phyloP scores from a whole-genome alignment of 768 basidiomycete species.

The Tephrocybe sp. region DNA sequence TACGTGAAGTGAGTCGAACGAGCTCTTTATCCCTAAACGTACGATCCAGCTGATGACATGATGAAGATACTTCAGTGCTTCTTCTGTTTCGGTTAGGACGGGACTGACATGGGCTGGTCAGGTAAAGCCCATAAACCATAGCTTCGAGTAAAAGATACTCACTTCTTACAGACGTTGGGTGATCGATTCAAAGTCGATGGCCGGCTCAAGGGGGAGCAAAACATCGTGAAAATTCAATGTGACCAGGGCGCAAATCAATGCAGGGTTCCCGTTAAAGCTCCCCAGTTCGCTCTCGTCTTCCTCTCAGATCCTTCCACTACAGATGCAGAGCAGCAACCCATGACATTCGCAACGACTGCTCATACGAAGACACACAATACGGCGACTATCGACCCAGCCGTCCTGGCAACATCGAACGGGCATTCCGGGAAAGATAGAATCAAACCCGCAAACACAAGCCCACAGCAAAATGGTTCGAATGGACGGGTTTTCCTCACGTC shows the following conservation, averaged over 20 bases:
- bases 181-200: constrained; percentile 65
- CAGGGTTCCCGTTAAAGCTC: constrained; percentile 60
- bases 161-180: constrained; percentile 50
- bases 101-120: constrained; percentile 81
- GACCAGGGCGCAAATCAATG: constrained; percentile 52
- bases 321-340: constrained; percentile 25
- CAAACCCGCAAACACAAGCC: constrained; percentile 29
- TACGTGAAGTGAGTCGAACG: constrained; percentile 45
- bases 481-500: background rate
- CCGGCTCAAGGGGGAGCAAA: constrained; percentile 50
- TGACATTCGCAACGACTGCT: constrained; percentile 57
- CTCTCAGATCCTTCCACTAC: constrained; percentile 40
- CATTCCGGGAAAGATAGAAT: constrained; percentile 26
- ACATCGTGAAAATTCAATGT: constrained; percentile 60
- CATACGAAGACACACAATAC: constrained; percentile 51
- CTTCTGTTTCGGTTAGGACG: constrained; percentile 54
- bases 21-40: background rate
- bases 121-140: constrained; percentile 30
- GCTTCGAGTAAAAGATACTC: background rate
- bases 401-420: constrained; percentile 52
- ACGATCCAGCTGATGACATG: background rate
- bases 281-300: constrained; percentile 75
- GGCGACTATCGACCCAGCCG: constrained; percentile 49
- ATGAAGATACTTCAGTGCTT: constrained; percentile 52
- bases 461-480: background rate